These are phyloP conservation scores for Starmerella gropengiesseri DNA, from an alignment of 805 yeast species.

Conservation along the genomic window DNA sequence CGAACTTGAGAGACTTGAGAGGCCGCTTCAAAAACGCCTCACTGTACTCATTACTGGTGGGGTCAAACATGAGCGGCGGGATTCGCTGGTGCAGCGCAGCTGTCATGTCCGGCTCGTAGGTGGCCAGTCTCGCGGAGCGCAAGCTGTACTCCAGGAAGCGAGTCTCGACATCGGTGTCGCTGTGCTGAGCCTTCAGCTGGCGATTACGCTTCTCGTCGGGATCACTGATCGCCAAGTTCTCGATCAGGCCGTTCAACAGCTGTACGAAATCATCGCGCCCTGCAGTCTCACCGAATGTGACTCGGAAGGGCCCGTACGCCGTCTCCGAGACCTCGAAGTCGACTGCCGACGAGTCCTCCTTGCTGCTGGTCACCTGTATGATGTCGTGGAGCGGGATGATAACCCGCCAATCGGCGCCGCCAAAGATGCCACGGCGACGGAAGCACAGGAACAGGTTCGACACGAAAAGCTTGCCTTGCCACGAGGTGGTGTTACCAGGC, in stretches of 20 bases:
- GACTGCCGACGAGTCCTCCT: background rate
- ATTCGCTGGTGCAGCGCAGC: constrained; percentile 11
- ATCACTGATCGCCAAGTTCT: background rate
- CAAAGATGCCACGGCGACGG: constrained; percentile 67
- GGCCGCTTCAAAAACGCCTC: constrained; percentile 37
- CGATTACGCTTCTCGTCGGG: background rate
- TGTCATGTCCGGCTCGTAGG: constrained; percentile 20
- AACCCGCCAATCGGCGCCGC: constrained; percentile 50
- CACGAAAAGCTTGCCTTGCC: constrained; percentile 60
- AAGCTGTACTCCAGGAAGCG: constrained; percentile 17
- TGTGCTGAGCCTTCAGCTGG: background rate
- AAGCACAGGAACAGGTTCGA: constrained; percentile 65
- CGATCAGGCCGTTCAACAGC: constrained; percentile 36
- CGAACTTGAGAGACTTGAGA: constrained; percentile 44
- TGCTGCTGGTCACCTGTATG: constrained; percentile 6
- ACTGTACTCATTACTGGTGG: constrained; percentile 14
- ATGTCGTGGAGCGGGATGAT: constrained; percentile 66
- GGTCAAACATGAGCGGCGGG: constrained; percentile 25
- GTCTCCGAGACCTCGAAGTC: constrained; percentile 18
- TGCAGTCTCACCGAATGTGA: constrained; percentile 7
- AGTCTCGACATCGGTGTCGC: constrained; percentile 6
- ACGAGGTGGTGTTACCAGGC: constrained; percentile 9
- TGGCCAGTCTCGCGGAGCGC: constrained; percentile 21
- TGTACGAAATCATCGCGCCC: constrained; percentile 6
- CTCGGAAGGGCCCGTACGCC: constrained; percentile 12